Percentiles rank a stretch among this genome's conserved stretches.
phyloP scores from a whole-genome alignment of 805 yeast species.

The Spathaspora arborariae region DNA sequence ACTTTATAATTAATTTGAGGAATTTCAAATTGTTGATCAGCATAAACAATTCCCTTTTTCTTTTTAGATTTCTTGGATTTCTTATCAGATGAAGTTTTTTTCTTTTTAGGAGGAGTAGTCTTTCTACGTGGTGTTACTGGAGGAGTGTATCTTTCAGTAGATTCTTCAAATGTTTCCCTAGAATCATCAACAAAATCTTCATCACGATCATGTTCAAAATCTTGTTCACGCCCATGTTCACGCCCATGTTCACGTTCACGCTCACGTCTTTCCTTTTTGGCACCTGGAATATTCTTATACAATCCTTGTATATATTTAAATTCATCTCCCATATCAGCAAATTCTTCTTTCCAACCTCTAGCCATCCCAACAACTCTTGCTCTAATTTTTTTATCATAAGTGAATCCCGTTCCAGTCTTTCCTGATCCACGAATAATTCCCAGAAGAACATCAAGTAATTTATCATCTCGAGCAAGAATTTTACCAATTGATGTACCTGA shows the following conservation, averaged over 20 bases:
- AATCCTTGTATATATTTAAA: constrained; percentile 47
- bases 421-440: constrained; percentile 41
- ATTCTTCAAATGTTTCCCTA: too few species aligned
- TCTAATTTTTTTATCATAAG: constrained; percentile 40
- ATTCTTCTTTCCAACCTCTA: constrained; percentile 63
- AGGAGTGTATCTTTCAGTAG: neutral
- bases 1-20: constrained; percentile 66
- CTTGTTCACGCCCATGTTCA: constrained; percentile 5
- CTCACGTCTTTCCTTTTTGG: constrained; percentile 11
- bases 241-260: constrained; percentile 2
- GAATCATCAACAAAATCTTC: neutral
- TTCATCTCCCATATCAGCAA: constrained; percentile 41
- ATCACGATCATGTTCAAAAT: neutral
- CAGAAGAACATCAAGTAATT: constrained; percentile 60
- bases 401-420: constrained; percentile 30
- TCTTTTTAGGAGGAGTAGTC: neutral
- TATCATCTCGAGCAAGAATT: constrained; percentile 61
- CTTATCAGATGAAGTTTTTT: too few species aligned
- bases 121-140: neutral
- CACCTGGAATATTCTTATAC: constrained; percentile 41
- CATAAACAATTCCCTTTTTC: constrained; percentile 22
- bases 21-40: constrained; percentile 52
- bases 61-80: constrained; percentile 13
- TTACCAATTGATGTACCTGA: constrained; percentile 41
- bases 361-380: constrained; percentile 50